These are phyloP conservation scores for Theobroma cacao DNA, from an alignment of 345 rosid genomes.

Conservation along the genomic window DNA sequence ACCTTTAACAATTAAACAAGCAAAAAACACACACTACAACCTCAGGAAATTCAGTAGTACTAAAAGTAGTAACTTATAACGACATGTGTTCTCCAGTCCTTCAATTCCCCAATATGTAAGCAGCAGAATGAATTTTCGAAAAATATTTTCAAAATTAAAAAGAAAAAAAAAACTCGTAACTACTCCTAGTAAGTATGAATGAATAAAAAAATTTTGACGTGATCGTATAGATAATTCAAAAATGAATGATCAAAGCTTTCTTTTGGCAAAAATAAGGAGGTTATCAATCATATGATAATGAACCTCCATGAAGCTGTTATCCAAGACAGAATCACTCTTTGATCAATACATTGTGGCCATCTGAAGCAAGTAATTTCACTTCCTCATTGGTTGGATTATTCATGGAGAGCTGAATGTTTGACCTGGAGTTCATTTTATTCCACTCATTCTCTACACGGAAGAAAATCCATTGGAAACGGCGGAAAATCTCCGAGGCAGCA, in stretches of 20 bases:
- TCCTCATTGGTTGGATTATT: slow-evolving; percentile 46
- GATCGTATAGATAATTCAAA: not conserved
- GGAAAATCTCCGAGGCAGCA: slow-evolving; percentile 73
- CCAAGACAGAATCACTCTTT: not conserved
- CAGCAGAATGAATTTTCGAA: not conserved
- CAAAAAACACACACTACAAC: not conserved
- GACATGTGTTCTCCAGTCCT: not conserved
- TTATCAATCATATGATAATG: not conserved
- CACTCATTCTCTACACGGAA: slow-evolving; percentile 93
- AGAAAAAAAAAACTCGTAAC: not conserved
- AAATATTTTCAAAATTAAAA: not conserved
- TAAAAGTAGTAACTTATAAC: not conserved
- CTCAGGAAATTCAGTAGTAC: not conserved
- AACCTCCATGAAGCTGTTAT: not conserved
- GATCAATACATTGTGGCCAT: slow-evolving; percentile 47
- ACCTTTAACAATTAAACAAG: not conserved
- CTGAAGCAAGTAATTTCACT: slow-evolving; percentile 50
- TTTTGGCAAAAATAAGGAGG: not conserved
- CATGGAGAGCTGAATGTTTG: slow-evolving; percentile 40
- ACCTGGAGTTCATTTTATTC: slow-evolving; percentile 68
- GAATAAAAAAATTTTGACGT: not conserved
- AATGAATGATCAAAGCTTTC: not conserved
- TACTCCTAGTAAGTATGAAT: not conserved
- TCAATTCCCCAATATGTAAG: not conserved
- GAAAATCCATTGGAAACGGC: slow-evolving; percentile 93